phyloP scores from a whole-genome alignment of 2,329 filamentous ascomycete genomes.

The Fusarium redolens region DNA sequence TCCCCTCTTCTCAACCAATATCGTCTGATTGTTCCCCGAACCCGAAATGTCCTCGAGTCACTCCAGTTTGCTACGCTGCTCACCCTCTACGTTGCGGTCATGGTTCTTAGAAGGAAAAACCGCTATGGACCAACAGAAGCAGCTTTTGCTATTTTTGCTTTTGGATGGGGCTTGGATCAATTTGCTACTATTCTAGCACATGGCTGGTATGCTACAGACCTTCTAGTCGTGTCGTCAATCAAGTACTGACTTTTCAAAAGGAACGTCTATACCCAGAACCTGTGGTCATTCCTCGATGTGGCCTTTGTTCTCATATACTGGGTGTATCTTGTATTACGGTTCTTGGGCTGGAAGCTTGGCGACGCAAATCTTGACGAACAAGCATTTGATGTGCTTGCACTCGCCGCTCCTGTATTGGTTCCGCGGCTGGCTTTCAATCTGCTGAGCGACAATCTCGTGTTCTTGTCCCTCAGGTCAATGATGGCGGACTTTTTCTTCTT shows the following conservation, averaged over 20 bases:
- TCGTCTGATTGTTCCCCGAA: conserved; percentile 83
- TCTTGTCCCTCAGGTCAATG: conserved; percentile 84
- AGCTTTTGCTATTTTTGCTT: conserved; percentile 77
- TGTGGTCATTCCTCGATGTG: conserved; percentile 90
- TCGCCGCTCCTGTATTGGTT: conserved; percentile 81
- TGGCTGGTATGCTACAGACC: conserved; percentile 60
- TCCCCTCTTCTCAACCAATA: conserved; percentile 86
- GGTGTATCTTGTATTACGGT: conserved; percentile 76
- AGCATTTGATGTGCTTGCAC: conserved; percentile 81
- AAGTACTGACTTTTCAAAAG: conserved; percentile 50
- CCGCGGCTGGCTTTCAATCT: conserved; percentile 85
- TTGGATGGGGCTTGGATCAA: conserved; percentile 84
- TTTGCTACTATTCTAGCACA: conserved; percentile 82
- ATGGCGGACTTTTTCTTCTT: conserved; percentile 86
- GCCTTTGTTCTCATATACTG: conserved; percentile 79
- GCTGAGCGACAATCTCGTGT: conserved; percentile 85
- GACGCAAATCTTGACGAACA: conserved; percentile 67
- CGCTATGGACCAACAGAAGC: conserved; percentile 69
- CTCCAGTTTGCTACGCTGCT: conserved; percentile 79
- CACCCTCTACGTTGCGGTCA: conserved; percentile 75
- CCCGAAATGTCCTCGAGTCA: conserved; percentile 79
- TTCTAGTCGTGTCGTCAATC: background rate
- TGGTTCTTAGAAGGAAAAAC: conserved; percentile 73
- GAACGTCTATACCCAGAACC: conserved; percentile 86
- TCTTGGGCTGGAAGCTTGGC: conserved; percentile 66